A percentile compares a stretch with the other conserved stretches of the same genome.
phyloP scores from a whole-genome alignment of 164 flowering plant species.

The Macadamia tetraphylla region DNA sequence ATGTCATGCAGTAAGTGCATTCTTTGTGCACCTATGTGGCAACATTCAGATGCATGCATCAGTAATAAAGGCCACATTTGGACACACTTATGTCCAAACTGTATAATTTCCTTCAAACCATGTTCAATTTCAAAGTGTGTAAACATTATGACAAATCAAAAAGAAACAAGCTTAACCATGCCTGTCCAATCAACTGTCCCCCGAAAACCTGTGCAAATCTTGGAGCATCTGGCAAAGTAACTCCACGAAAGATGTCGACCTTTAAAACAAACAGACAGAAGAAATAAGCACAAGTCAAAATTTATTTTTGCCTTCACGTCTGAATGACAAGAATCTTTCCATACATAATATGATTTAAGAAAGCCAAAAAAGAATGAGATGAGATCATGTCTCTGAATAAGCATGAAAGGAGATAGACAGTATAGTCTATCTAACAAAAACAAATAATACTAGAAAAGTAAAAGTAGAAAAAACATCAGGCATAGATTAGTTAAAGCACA shows the following conservation, averaged over 20 bases:
- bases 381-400: too few species aligned
- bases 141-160: neutral
- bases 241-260: slow-evolving; percentile 81
- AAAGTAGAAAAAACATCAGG: too few species aligned
- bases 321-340: neutral
- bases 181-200: slow-evolving; percentile 96
- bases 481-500: too few species aligned
- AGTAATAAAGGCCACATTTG: neutral
- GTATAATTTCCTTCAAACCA: too few species aligned
- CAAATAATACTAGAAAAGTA: too few species aligned
- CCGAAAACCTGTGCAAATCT: slow-evolving; percentile 84
- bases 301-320: neutral
- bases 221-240: slow-evolving; percentile 86
- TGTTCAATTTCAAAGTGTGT: neutral
- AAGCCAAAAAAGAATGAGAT: neutral
- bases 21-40: neutral
- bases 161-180: slow-evolving; percentile 18
- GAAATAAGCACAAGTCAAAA: neutral
- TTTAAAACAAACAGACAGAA: slow-evolving; percentile 23
- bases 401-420: too few species aligned
- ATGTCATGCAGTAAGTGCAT: neutral
- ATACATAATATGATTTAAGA: neutral
- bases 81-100: too few species aligned
- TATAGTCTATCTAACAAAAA: too few species aligned
- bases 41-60: neutral